phyloP scores from a whole-genome alignment of 768 basidiomycete species.

The Panaeolus papilionaceus region DNA sequence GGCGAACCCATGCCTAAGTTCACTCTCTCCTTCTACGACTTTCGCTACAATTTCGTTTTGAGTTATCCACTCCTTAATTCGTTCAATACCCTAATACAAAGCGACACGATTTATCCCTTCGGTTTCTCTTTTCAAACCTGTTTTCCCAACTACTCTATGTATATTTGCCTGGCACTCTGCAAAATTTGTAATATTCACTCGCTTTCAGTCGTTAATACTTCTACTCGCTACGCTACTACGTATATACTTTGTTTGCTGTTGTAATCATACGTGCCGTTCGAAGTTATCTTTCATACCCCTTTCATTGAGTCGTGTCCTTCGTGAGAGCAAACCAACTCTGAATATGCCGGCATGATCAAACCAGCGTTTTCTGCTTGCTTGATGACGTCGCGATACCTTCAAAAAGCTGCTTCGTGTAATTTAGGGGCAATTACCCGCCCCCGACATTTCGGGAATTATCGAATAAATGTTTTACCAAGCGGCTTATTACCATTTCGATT shows the following conservation, averaged over 20 bases:
- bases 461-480: background rate
- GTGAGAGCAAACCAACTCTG: background rate
- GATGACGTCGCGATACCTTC: slow-evolving; percentile 1
- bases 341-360: background rate
- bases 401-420: background rate
- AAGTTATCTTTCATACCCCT: background rate
- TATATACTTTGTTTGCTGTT: background rate
- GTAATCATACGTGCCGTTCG: background rate
- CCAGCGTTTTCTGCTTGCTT: background rate
- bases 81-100: slow-evolving; percentile 7
- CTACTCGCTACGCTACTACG: slow-evolving; percentile 10
- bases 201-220: slow-evolving; percentile 2
- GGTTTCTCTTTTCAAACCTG: background rate
- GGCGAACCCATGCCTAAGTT: background rate
- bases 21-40: background rate
- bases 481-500: slow-evolving; percentile 7
- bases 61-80: background rate
- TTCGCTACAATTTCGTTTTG: background rate
- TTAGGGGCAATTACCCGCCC: slow-evolving; percentile 9
- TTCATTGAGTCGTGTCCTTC: background rate
- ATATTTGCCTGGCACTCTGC: slow-evolving; percentile 3
- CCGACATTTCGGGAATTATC: slow-evolving; percentile 2
- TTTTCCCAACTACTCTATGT: slow-evolving; percentile 9
- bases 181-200: slow-evolving; percentile 1
- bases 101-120: slow-evolving; percentile 3